Evolutionary conservation across 2,329 filamentous ascomycete species (phyloP), one percentile per base, ranked within the genome.

Genomic region (Polytolypa hystricis): DNA sequence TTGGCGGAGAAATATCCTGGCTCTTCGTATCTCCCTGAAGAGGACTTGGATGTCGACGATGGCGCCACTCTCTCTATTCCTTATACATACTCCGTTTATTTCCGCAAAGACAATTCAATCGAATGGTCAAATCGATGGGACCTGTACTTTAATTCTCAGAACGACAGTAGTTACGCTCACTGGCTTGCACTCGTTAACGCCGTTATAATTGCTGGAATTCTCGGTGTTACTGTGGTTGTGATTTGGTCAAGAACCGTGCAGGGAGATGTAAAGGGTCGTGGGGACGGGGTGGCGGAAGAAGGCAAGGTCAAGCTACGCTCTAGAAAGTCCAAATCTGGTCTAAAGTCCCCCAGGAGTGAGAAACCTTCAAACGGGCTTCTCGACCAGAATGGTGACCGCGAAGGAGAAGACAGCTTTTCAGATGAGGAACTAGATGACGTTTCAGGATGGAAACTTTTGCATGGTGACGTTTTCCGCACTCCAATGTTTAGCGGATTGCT

Each of bases 151-250:
- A 82, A 81, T 41, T 86, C 89, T 56, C 83, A 91, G 53, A 80
- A 84, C 40, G 83, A 89, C 47, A 82, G 81, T 30, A 79, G 75
- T 17, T 78, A 77, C 53, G 84, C 89, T 16, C 85, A 93, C 55
- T 93, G 84, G 83, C 69, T 93, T 38, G 84, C 85, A 23, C 89
- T 93, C 44, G 60, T 91, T 57, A 93, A 93, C 62, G 91, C 84
- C 0, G 60, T 93, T 45, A 79, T 86, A 46, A 91, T 93, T 46
- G 84, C 81, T 33, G 80, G 80, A 5, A 66, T 91, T 23, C 65
- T 93, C 28, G 86, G 82, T 2, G 78, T 79, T 12, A 77, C 85
- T 23, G 82, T 91, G 16, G 74, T 84, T 40, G 81, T 93, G 53
- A 87, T 93, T 42, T 67, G 91, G 48, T 73, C 81, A 19, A 77